A percentile compares a stretch with the other conserved stretches of the same genome.
Evolutionary conservation across 2,329 filamentous ascomycete genomes (phyloP).

Genomic region (Pyrenophora teres): DNA sequence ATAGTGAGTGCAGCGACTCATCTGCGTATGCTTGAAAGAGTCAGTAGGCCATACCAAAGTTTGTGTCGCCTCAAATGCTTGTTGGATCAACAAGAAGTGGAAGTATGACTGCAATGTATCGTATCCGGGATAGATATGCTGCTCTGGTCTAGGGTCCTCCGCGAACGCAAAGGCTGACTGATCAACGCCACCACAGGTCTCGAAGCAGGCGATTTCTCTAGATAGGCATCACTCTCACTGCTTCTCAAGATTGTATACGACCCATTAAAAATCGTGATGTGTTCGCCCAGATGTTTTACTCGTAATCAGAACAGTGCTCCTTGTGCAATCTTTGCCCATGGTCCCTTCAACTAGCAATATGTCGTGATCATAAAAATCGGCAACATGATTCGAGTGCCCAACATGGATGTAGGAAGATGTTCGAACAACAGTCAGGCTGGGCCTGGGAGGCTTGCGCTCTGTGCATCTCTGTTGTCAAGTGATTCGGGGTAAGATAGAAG

Average conservation of each 20-base stretch:
- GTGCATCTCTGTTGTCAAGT: slow-evolving; percentile 34
- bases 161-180: slow-evolving; percentile 22
- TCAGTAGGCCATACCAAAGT: slow-evolving; percentile 27
- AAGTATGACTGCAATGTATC: slow-evolving; percentile 28
- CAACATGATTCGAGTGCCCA: slow-evolving; percentile 7
- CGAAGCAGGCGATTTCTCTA: slow-evolving; percentile 28
- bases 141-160: slow-evolving; percentile 24
- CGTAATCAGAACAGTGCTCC: slow-evolving; percentile 22
- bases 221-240: slow-evolving; percentile 1
- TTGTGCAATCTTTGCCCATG: slow-evolving; percentile 17
- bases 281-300: slow-evolving; percentile 24
- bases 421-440: slow-evolving; percentile 30
- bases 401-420: slow-evolving; percentile 26
- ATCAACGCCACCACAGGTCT: slow-evolving; percentile 19
- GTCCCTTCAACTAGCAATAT: slow-evolving; percentile 31
- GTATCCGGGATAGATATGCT: slow-evolving; percentile 31
- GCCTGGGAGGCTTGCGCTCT: slow-evolving; percentile 29
- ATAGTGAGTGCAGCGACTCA: slow-evolving; percentile 4
- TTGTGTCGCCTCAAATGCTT: slow-evolving; percentile 25
- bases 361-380: slow-evolving; percentile 36
- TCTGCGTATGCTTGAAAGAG: slow-evolving; percentile 15
- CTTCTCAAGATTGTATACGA: background rate
- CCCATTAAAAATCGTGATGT: slow-evolving; percentile 28
- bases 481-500: slow-evolving; percentile 28
- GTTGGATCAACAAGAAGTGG: slow-evolving; percentile 25